Percentiles rank a stretch among this genome's conserved stretches.
Conservation (phyloP, 2,329 filamentous ascomycete species). For the Lasiodiplodia gonubiensis region DNA sequence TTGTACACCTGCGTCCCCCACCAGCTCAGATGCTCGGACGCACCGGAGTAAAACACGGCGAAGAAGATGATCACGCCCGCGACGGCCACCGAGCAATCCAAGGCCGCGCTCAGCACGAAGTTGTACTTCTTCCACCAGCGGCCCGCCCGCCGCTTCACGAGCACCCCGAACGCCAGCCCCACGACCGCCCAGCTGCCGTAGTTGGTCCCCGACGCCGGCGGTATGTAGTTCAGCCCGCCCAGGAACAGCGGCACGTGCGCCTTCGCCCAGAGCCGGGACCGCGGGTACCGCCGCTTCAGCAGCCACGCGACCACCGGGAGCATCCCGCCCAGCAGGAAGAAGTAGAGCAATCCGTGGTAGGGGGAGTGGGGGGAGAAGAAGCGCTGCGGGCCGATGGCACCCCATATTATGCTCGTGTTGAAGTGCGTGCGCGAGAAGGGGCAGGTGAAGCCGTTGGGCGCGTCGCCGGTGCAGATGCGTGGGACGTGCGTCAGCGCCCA, state of each 20-base stretch:
- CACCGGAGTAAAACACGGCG: conserved; percentile 29
- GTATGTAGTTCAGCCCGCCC: conserved; percentile 63
- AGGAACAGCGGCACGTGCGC: conserved; percentile 69
- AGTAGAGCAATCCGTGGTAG: conserved; percentile 65
- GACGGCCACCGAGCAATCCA: conserved; percentile 37
- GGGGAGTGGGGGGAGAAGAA: conserved; percentile 69
- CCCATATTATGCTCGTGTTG: conserved; percentile 1
- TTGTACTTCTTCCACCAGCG: conserved; percentile 36
- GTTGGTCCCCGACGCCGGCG: conserved; percentile 49
- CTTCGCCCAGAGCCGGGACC: conserved; percentile 54
- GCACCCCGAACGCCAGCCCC: conserved; percentile 36
- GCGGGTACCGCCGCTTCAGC: conserved; percentile 56
- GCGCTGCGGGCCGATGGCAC: conserved; percentile 58
- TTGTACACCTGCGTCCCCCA: conserved; percentile 3
- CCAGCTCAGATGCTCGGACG: not conserved
- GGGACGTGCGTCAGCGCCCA: conserved; percentile 47
- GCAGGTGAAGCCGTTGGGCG: conserved; percentile 1
- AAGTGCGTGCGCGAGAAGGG: conserved; percentile 3
- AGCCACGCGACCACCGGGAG: conserved; percentile 60
- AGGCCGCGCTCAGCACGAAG: conserved; percentile 21
- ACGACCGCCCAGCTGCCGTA: conserved; percentile 36
- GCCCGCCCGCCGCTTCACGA: conserved; percentile 32
- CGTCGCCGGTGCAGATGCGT: conserved; percentile 45
- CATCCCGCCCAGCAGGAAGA: conserved; percentile 64
- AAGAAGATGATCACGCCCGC: conserved; percentile 37